Evolutionary conservation across 768 basidiomycete species (phyloP), one percentile per base, ranked within the genome.

Genomic region (Exidia glandulosa): DNA sequence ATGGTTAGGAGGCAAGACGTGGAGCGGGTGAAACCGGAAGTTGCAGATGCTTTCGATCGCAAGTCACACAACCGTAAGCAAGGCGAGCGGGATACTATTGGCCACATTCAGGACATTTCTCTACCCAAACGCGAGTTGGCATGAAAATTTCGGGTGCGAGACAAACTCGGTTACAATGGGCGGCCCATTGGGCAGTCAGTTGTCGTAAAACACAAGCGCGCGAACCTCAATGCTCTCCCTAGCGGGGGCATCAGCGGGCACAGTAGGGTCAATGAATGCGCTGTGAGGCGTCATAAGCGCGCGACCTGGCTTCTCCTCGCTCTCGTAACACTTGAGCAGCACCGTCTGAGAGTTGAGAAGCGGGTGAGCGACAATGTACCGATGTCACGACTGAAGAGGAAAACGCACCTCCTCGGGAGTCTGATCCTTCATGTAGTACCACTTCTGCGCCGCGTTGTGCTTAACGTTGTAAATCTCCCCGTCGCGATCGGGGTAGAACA

Each of bases 251-350:
- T 72, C n/a, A n/a, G n/a, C n/a, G n/a, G n/a, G n/a, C n/a, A n/a
- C 82, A 1, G 72, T 70, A 2, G 79, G 77, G 61, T 85, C 83
- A 32, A 73, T 60, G 68, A 86, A 86, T 2, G 75, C 82, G n/a
- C 81, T 82, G 65, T 87, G 85, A 2, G 85, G 83, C 0, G 84
- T 82, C 57, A 85, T 76, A 16, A 73, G 65, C 0, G 83, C 81
- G 32, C 71, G 66, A 19, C 81, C 77, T 60, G 72, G 70, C 41
- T 66, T 64, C 10, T 19, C 41, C 63, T 73, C 71, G 33, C 77
- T 77, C 64, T 78, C 76, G 60, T 71, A 78, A 66, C 41, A 45
- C 41, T 45, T 45, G 12, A 45, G 41, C 41, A 45, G 23, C 2
- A 19, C 19, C 12, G 23, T 23, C 41, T 45, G 23, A 13, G 19